These are phyloP conservation scores for Eudorina sp. DNA, from an alignment of 139 green algal species.

Conservation along the genomic window DNA sequence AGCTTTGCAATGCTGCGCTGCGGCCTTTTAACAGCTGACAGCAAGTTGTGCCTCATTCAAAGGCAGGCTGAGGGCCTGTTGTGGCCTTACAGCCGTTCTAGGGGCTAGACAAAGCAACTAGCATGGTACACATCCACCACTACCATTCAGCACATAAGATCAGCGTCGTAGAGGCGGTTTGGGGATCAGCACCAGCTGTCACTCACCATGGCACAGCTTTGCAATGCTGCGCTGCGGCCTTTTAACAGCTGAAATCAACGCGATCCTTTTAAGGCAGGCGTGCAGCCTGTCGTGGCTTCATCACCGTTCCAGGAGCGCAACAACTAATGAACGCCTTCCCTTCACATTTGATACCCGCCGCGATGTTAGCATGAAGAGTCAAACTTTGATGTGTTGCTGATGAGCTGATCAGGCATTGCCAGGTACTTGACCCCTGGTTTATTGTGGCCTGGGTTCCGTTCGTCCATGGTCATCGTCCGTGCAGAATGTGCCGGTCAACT, in stretches of 20 bases:
- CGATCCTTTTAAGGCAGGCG: constrained; percentile 1
- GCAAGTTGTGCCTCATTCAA: neutral
- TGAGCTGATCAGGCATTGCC: too few species aligned
- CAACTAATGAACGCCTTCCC: neutral
- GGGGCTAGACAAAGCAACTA: neutral
- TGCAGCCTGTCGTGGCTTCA: neutral
- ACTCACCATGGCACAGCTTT: neutral
- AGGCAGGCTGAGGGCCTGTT: constrained; percentile 14
- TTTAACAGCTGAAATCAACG: constrained; percentile 25
- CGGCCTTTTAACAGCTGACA: constrained; percentile 27
- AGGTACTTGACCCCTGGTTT: too few species aligned
- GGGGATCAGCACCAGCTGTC: neutral
- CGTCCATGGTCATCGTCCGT: too few species aligned
- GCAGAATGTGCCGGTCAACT: constrained; percentile 90
- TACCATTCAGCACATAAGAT: too few species aligned
- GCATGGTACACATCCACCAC: too few species aligned
- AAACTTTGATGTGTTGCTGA: neutral
- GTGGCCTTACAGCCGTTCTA: constrained; percentile 16
- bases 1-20: neutral
- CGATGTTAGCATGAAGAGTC: neutral
- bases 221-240: constrained; percentile 13
- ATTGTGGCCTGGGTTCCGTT: too few species aligned
- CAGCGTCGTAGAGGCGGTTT: too few species aligned
- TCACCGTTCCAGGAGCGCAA: neutral
- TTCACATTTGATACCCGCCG: too few species aligned